These are phyloP conservation scores for Hypoxylon fragiforme DNA, from an alignment of 495 filamentous ascomycete genomes.

Conservation along the genomic window DNA sequence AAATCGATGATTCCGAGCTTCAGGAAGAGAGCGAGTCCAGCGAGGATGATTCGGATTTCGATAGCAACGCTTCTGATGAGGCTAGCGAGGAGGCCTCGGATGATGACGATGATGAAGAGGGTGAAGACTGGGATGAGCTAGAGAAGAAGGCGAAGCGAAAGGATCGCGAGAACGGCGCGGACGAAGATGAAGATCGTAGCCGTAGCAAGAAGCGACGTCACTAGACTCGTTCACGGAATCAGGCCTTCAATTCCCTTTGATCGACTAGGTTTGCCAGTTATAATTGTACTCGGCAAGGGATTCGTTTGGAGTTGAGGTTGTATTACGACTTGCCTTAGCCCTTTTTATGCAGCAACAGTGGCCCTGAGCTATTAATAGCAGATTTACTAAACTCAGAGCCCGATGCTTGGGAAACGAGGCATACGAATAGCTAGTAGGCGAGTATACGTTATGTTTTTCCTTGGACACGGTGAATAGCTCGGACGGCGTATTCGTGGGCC, in stretches of 20 bases:
- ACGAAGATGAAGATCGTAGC: constrained; percentile 63
- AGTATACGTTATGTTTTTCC: no score
- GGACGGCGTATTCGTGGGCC: no score
- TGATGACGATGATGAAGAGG: constrained; percentile 79
- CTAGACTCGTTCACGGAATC: constrained; percentile 17
- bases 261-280: not conserved
- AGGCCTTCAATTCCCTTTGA: not conserved
- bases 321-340: constrained; percentile 1
- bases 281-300: not conserved
- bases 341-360: not conserved
- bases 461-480: no score
- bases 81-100: constrained; percentile 68
- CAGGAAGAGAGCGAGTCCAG: constrained; percentile 77
- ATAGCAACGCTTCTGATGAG: constrained; percentile 84
- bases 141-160: constrained; percentile 89
- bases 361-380: no score
- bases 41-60: constrained; percentile 89
- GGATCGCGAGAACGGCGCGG: constrained; percentile 72
- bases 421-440: no score
- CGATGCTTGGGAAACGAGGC: no score
- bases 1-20: constrained; percentile 81
- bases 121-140: constrained; percentile 90
- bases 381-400: no score
- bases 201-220: constrained; percentile 51
- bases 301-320: constrained; percentile 15